Base-by-base conservation (phyloP, 129 eudicot genomes). In the Centaurea solstitialis region DNA sequence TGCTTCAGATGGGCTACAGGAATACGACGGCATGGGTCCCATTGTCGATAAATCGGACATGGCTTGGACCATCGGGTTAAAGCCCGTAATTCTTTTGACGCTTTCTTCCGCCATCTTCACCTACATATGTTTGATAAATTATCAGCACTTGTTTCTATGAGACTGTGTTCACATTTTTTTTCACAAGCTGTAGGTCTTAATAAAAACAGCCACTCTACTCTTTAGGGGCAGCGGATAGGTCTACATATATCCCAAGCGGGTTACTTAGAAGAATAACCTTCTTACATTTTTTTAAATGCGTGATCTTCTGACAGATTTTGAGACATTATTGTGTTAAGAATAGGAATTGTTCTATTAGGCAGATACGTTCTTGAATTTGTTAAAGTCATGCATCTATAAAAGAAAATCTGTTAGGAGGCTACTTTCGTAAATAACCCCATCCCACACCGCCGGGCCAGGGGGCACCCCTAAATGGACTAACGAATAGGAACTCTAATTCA, bases 51-150 rank as follows among this genome's bases (percentile, higher is more conserved):
- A 87, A 66, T 92, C 99, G 3, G 99, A 92, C 97, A 95, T 88
- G 3, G 94, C 85, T 70, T 89, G 97, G 83, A 95, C 87, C 78
- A 91, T 77, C 4, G 99, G 98, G 70, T 89, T 95, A 71, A 93
- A 85, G 21, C 98, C 98, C 0, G 98, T 95, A 9, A 89, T 90
- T 86, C 99, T 88, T 81, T 95, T 95, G n/a, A 95, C 99, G 37
- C 95, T 88, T 79, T 95, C 99, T 83, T 95, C 99, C 6, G 99
- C 99, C 98, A 95, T 93, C 79, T 95, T 95, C 43, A 95, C 99
- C 99, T 95, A 84, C 30, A 71, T n/a, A 38, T 21, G 59, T 53
- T 20, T 50, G 53, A 26, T 30, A 30, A 11, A 41, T 20, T 30
- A 50, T 50, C 39, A 70, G 13, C 15, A 33, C 21, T 57, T 57